Evolutionary conservation across 228 moss, liverwort and hornwort species (phyloP), one percentile per base, ranked within the genome.

Genomic region (Sphagnum fallax): DNA sequence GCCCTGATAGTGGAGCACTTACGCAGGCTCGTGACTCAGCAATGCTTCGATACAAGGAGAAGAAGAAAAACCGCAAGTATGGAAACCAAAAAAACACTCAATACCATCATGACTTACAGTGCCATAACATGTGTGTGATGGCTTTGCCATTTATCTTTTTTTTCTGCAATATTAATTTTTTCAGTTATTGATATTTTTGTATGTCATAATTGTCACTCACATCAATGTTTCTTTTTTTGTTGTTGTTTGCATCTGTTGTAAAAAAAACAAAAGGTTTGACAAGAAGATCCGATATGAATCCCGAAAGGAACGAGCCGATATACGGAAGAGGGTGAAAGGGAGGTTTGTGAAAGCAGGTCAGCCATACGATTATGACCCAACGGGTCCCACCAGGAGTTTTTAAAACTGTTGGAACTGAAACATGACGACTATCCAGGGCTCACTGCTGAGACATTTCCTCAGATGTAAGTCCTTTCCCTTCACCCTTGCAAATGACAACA

Each of bases 1-100:
- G 77, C 67, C 79, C 75, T 47, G 85, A 86, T 51, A 77, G 85
- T 75, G 70, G 76, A 18, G 76, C 77, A 15, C 52, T 86, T 61
- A 75, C 81, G 47, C 82, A 82, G 73, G 85, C 85, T 62, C 79
- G 85, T 52, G 85, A 86, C 65, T 86, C 85, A 52, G 85, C 85
- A 16, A 82, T 86, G 85, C 79, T 86, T 73, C 85, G 85, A n/a
- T 86, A 86, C 72, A 86, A 86, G 79, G 85, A 86, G 72, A 86
- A 86, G 70, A 69, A 79, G 66, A 86, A 86, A 18, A 69, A 74
- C 61, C 85, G 85, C 79, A 86, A 79, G 85, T 86, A 71, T 11
- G 70, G 49, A 47, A 50, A 32, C 32, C 32, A 32, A 32, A 32
- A 32, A 32, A 32, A 32, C 1, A 32, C 2, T 32, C 32, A 32